Conservation (phyloP, 106 monocot genomes). For the Xerophyta viscosa region DNA sequence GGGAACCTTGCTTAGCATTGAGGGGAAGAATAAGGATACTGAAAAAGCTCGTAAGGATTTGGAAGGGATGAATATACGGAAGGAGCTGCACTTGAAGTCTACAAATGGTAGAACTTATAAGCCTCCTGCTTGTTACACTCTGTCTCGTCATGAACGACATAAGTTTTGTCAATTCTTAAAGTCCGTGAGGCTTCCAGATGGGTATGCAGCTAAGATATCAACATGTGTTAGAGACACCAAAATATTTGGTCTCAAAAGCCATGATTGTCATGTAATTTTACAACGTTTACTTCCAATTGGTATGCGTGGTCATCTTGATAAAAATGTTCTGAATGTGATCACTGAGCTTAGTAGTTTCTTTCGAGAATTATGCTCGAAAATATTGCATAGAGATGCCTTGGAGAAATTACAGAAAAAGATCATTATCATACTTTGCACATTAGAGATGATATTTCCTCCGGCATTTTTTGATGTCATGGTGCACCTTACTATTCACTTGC, state of each 20-base stretch:
- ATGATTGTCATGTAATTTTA: not conserved
- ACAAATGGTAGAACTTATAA: not conserved
- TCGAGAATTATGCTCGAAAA: not conserved
- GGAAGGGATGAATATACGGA: not conserved
- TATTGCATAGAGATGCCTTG: not conserved
- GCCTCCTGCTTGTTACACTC: not conserved
- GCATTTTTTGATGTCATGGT: conserved; percentile 14
- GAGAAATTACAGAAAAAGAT: not conserved
- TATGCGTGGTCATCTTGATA: not conserved
- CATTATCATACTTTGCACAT: not conserved
- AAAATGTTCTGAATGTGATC: not conserved
- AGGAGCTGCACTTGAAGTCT: not conserved
- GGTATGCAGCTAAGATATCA: conserved; percentile 6
- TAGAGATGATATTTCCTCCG: conserved; percentile 5
- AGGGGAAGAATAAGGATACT: conserved; percentile 9
- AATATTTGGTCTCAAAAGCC: not conserved
- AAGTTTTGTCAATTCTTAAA: not conserved
- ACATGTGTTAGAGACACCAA: not conserved
- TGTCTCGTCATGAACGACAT: not conserved
- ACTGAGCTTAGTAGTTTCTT: not conserved
- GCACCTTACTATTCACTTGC: conserved; percentile 9
- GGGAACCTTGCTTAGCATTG: conserved; percentile 1
- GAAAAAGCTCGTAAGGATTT: conserved; percentile 1
- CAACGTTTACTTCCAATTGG: not conserved
- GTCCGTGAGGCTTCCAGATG: not conserved